A percentile compares a stretch with the other conserved stretches of the same genome.
These are phyloP conservation scores for Cytospora chrysosperma DNA, from an alignment of 2,329 filamentous ascomycete species.

Conservation along the genomic window DNA sequence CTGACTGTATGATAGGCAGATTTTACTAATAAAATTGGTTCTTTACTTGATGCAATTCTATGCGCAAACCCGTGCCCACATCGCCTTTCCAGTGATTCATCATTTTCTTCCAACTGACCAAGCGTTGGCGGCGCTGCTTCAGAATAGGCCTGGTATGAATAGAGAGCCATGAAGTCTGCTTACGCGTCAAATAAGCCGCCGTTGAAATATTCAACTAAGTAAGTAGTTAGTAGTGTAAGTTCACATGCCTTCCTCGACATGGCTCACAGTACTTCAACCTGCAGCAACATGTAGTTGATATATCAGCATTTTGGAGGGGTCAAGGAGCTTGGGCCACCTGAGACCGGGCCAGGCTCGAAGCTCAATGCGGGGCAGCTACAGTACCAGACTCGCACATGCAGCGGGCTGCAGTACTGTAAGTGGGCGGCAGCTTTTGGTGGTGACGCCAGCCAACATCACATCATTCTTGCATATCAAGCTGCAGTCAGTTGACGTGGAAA, in stretches of 20 bases:
- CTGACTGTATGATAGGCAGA: conserved; percentile 26
- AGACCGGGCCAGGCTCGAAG: no score
- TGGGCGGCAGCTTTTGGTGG: not conserved
- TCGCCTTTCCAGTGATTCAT: not conserved
- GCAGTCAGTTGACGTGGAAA: not conserved
- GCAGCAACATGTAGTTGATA: not conserved
- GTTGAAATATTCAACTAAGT: no score
- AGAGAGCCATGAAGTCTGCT: no score
- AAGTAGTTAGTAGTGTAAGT: no score
- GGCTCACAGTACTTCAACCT: not conserved
- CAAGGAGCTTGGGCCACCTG: not conserved
- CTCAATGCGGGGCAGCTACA: not conserved
- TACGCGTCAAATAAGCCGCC: no score
- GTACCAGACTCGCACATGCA: not conserved
- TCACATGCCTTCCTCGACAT: not conserved
- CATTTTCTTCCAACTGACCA: no score
- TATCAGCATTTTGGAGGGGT: no score
- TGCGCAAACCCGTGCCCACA: not conserved
- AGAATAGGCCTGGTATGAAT: no score
- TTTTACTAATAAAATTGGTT: conserved; percentile 20
- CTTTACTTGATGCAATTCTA: not conserved
- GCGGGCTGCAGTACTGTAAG: not conserved
- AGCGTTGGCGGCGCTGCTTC: not conserved
- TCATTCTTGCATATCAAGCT: not conserved
- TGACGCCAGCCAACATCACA: not conserved